A percentile compares a stretch with the other conserved stretches of the same genome.
phyloP scores from a whole-genome alignment of 164 flowering plant species.

The Platanus orientalis region DNA sequence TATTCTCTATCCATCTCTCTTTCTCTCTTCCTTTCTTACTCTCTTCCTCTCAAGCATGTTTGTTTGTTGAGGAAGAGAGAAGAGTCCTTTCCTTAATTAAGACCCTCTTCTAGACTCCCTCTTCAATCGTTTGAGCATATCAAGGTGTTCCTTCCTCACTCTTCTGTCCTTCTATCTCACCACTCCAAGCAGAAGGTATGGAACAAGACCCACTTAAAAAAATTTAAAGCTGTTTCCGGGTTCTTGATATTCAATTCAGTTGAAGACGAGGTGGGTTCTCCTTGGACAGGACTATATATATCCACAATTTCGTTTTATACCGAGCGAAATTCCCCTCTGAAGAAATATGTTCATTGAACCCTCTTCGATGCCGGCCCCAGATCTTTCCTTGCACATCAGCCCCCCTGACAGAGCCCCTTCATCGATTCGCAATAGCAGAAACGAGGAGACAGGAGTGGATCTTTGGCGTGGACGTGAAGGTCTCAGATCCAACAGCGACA shows the following conservation, averaged over 20 bases:
- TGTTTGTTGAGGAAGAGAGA: slow-evolving; percentile 26
- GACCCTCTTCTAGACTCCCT: slow-evolving; percentile 1
- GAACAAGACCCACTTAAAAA: not conserved
- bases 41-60: slow-evolving; percentile 21
- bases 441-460: slow-evolving; percentile 15
- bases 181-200: not conserved
- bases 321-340: slow-evolving; percentile 32
- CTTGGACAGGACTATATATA: not conserved
- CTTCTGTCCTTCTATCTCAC: not conserved
- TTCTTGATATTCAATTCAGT: not conserved
- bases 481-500: slow-evolving; percentile 15
- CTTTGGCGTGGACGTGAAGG: slow-evolving; percentile 14
- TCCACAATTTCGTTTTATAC: not conserved
- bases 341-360: slow-evolving; percentile 37
- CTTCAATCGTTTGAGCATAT: slow-evolving; percentile 7
- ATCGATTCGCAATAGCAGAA: slow-evolving; percentile 15
- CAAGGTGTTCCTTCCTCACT: slow-evolving; percentile 2
- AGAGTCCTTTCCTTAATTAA: not conserved
- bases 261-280: not conserved
- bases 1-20: not conserved
- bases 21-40: slow-evolving; percentile 15
- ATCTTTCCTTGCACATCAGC: slow-evolving; percentile 66
- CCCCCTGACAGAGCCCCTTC: slow-evolving; percentile 40
- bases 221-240: too few relatives aligned
- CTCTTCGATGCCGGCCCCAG: slow-evolving; percentile 38